Base-by-base conservation (phyloP, 2,329 filamentous ascomycete species). In the Colletotrichum spaethianum region DNA sequence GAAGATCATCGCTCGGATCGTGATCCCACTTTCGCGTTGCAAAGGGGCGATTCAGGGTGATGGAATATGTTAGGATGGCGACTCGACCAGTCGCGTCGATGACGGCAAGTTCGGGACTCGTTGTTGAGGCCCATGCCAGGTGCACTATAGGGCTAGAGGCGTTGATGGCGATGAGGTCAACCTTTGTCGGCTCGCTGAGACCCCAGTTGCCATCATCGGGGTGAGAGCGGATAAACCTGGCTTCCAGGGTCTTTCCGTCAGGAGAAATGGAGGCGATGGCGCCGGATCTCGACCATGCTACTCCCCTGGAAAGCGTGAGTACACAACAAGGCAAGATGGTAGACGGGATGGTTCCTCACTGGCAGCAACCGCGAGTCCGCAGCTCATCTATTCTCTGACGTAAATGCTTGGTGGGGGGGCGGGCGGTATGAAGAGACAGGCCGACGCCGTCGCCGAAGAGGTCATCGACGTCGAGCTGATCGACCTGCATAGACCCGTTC, bases 251-350 rank as follows among this genome's bases (percentile, higher is more conserved):
- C 59, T 88, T 88, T 36, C 93, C 93, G 81, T 95, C 93, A 20
- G 89, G 84, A 26, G 92, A 89, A 75, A 98, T 93, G 65, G 92
- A 93, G 36, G 95, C 95, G 75, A 98, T 94, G 72, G 92, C 94
- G 53, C 96, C 96, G 73, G 91, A 89, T 77, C 92, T 95, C 14
- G 96, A 98, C 95, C 96, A 98, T 38, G 93, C 91, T 65, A 98
- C 89, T 75, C 90, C 91, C 79, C 95, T 97, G 28, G 20, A 18
- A 53, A n/a, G 52, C 26, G 70, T 74, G 28, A 73, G 72, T 53
- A 42, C 28, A 52, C 28, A 23, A n/a, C 42, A 1, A 31, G 66
- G 87, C 7, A 26, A 36, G n/a, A 8, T 42, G 46, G 26, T 14
- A 16, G 7, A 40, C 14, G 33, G n/a, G 6, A 28, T 26, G 57